Percentiles rank a stretch among this genome's conserved stretches.
Conservation (phyloP, 352 stramenopile species). For the Phytophthora rubi region DNA sequence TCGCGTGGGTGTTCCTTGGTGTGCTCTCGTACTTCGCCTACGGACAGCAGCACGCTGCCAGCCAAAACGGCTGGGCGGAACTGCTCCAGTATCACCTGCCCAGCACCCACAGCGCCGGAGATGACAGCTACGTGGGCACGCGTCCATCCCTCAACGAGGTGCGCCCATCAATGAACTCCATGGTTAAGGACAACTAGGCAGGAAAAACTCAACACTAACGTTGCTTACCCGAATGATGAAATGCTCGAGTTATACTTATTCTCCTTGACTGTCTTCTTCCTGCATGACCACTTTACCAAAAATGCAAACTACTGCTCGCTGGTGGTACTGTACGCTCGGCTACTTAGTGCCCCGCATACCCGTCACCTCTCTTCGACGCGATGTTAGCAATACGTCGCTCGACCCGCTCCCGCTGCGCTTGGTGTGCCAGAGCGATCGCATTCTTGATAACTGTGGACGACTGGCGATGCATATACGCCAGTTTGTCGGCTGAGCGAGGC, state of each 20-base stretch:
- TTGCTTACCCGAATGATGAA: slow-evolving; percentile 18
- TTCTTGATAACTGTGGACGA: slow-evolving; percentile 54
- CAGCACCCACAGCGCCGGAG: slow-evolving; percentile 32
- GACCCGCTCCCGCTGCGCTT: slow-evolving; percentile 60
- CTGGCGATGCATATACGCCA: slow-evolving; percentile 42
- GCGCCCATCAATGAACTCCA: slow-evolving; percentile 51
- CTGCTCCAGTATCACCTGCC: slow-evolving; percentile 42
- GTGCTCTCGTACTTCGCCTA: slow-evolving; percentile 60
- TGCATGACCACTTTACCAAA: slow-evolving; percentile 16
- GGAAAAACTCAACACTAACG: background rate
- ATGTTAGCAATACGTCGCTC: slow-evolving; percentile 72
- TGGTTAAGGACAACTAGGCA: slow-evolving; percentile 40
- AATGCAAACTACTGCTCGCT: slow-evolving; percentile 12
- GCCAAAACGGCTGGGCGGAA: slow-evolving; percentile 47
- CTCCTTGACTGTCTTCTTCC: slow-evolving; percentile 12
- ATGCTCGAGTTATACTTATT: slow-evolving; percentile 25
- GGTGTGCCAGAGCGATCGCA: slow-evolving; percentile 60
- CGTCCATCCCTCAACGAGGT: slow-evolving; percentile 53
- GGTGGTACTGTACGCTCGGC: background rate
- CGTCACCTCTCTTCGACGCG: slow-evolving; percentile 39
- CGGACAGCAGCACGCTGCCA: slow-evolving; percentile 47
- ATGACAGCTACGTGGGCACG: slow-evolving; percentile 43
- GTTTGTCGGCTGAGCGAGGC: slow-evolving; percentile 28
- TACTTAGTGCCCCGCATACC: slow-evolving; percentile 41
- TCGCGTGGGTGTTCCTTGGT: slow-evolving; percentile 44